Conservation (phyloP, 2,329 filamentous ascomycete genomes). For the Cryphonectria parasitica region DNA sequence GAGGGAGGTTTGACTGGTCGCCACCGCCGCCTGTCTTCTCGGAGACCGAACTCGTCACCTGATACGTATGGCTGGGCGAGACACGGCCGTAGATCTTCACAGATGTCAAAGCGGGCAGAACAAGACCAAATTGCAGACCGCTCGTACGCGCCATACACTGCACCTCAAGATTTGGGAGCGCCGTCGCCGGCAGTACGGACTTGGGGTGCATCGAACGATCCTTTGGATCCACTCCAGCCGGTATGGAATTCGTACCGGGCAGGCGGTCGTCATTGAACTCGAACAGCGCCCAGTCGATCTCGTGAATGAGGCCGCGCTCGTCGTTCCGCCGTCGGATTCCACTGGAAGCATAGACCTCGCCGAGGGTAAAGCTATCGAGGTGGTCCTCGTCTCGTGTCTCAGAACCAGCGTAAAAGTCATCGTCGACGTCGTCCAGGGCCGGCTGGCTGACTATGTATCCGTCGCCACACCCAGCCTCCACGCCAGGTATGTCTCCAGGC, state of each 20-base stretch:
- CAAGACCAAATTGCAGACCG: slow-evolving; percentile 77
- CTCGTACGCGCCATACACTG: slow-evolving; percentile 89
- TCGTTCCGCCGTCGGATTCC: slow-evolving; percentile 78
- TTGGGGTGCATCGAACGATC: slow-evolving; percentile 54
- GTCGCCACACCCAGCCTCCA: slow-evolving; percentile 74
- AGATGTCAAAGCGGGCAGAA: slow-evolving; percentile 76
- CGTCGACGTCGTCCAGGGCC: slow-evolving; percentile 82
- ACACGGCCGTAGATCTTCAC: slow-evolving; percentile 86
- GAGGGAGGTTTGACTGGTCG: slow-evolving; percentile 39
- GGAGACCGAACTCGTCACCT: slow-evolving; percentile 51
- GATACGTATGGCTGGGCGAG: slow-evolving; percentile 75
- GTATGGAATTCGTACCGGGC: slow-evolving; percentile 74
- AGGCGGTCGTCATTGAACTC: slow-evolving; percentile 73
- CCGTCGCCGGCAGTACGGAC: slow-evolving; percentile 60
- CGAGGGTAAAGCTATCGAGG: slow-evolving; percentile 77
- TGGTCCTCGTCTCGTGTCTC: slow-evolving; percentile 80
- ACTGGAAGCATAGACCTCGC: slow-evolving; percentile 86
- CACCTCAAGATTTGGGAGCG: slow-evolving; percentile 75
- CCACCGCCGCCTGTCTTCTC: slow-evolving; percentile 28
- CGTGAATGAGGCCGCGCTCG: slow-evolving; percentile 74
- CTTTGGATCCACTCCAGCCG: slow-evolving; percentile 35
- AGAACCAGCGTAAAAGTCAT: slow-evolving; percentile 77
- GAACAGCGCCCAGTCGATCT: slow-evolving; percentile 95
- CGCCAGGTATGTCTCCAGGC: slow-evolving; percentile 76
- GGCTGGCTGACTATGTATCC: slow-evolving; percentile 88